Evolutionary conservation across 176 grass and related monocot species (phyloP), one percentile per base, ranked within the genome.

Genomic region (Puya raimondii): DNA sequence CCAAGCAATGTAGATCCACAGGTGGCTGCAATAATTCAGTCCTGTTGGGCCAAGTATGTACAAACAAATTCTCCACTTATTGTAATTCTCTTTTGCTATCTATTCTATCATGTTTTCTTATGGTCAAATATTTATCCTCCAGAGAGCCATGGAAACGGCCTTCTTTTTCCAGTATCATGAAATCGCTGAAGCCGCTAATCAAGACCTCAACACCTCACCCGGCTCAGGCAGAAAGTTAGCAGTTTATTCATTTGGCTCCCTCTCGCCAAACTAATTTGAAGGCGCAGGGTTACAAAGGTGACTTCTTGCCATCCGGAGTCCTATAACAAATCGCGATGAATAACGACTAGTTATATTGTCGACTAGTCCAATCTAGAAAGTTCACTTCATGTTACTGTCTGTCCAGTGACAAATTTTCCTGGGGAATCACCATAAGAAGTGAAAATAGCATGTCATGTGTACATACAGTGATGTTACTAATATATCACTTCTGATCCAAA

Each of bases 31-130:
- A 23, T 91, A 65, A 88, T 96, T 49, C 65, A 96, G 47, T 91
- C 88, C 64, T 96, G 91, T 76, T 96, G 91, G 88, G 74, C 70
- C 49, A 85, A 83, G 91, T 96, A 96, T 78, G 50, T 83, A 54
- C 51, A 9, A 52, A 68, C 12, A 67, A 52, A 71, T 53, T 64
- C 70, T 65, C n/a, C 4, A 42, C 33, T 42, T 42, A 42, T 69
- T 72, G 14, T 27, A 57, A 72, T 18, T 72, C 49, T 33, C 12
- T 83, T 85, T 1, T 69, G 15, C 64, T 47, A 4, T 70, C 54
- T 9, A 54, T 70, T 16, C 12, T 33, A 50, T 66, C 29, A 63
- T 70, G 3, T 58, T 85, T 10, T 64, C 64, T 66, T 63, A 63
- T 75, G 21, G 72, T 66, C 17, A 17, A 53, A 52, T 15, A 69